A percentile compares a stretch with the other conserved stretches of the same genome.
phyloP scores from a whole-genome alignment of 805 yeast genomes.

The Cyberlindnera suaveolens region DNA sequence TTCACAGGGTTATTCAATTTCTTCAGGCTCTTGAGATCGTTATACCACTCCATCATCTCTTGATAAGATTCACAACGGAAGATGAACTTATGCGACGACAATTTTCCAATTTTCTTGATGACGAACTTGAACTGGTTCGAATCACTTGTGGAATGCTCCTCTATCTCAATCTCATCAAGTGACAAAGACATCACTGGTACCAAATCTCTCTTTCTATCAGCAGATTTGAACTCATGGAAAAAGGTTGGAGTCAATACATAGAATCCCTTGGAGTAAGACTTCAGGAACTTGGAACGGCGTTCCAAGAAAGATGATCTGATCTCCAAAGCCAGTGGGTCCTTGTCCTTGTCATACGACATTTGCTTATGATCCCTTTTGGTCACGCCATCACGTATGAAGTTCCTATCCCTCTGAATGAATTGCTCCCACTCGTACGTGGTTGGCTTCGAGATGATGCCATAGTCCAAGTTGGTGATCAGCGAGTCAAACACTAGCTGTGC shows the following conservation, averaged over 20 bases:
- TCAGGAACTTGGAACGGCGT: slow-evolving; percentile 83
- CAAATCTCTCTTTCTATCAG: slow-evolving; percentile 77
- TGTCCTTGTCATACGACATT: slow-evolving; percentile 59
- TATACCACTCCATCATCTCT: slow-evolving; percentile 78
- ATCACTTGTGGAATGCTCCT: slow-evolving; percentile 76
- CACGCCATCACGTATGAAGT: slow-evolving; percentile 57
- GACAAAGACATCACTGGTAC: slow-evolving; percentile 78
- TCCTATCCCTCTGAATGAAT: slow-evolving; percentile 64
- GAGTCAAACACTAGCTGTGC: slow-evolving; percentile 65
- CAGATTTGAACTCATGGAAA: slow-evolving; percentile 82
- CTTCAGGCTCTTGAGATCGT: slow-evolving; percentile 66
- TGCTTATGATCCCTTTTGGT: slow-evolving; percentile 59
- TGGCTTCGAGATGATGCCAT: slow-evolving; percentile 69
- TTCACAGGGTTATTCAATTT: slow-evolving; percentile 39
- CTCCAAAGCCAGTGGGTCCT: slow-evolving; percentile 60
- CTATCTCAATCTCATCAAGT: slow-evolving; percentile 71
- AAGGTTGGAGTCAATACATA: slow-evolving; percentile 86
- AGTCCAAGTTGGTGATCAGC: slow-evolving; percentile 57
- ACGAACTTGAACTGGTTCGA: slow-evolving; percentile 69
- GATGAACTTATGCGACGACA: slow-evolving; percentile 90
- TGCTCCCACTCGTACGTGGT: slow-evolving; percentile 86
- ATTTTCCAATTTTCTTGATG: slow-evolving; percentile 66
- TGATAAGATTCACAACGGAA: slow-evolving; percentile 83
- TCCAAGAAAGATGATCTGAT: slow-evolving; percentile 79
- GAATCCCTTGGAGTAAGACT: slow-evolving; percentile 87